Evolutionary conservation across 805 yeast genomes (phyloP), one percentile per base, ranked within the genome.

Genomic region (Saturnispora sanitii): DNA sequence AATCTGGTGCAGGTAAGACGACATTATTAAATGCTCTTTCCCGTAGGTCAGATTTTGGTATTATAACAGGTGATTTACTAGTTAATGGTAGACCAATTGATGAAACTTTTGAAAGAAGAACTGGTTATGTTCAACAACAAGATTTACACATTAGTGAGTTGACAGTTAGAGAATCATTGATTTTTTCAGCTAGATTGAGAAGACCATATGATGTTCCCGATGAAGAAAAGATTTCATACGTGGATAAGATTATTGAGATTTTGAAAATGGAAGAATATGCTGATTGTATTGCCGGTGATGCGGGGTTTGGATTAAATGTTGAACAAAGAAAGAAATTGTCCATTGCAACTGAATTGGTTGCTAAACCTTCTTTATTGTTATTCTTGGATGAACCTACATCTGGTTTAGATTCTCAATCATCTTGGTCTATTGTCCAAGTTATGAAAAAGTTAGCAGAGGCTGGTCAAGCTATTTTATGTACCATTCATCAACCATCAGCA

Each of bases 1-100:
- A 72, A 50, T 72, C 79, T 2, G 81, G 81, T 48, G 80, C 80
- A 16, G 81, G 80, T 51, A 75, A 75, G 53, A 75, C 80, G 0
- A 75, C 81, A 4, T 56, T 75, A 38, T 61, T 75, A 44, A 74
- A 75, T 50, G 68, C 69, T 26, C 55, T 75, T 44, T 69, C 77
- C 34, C 70, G 68, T 51, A 62, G 81, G 52, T 60, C 66, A 32
- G 69, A 69, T 37, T 60, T 66, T 40, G 80, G 79, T 46, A 66
- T 70, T 37, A 61, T 74, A 21, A 70, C 77, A 9, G 79, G 80
- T 47, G 76, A 68, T 45, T 68, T 71, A 69, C 52, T 73, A 43
- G 75, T 74, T 17, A 71, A 74, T 51, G 79, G 79, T 45, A 60
- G 58, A 19, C 65, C 67, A 4, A 54, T 71, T 29, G 74, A 66